Evolutionary conservation across 345 rosid species (phyloP).

Genomic region (Camelina hispida): DNA sequence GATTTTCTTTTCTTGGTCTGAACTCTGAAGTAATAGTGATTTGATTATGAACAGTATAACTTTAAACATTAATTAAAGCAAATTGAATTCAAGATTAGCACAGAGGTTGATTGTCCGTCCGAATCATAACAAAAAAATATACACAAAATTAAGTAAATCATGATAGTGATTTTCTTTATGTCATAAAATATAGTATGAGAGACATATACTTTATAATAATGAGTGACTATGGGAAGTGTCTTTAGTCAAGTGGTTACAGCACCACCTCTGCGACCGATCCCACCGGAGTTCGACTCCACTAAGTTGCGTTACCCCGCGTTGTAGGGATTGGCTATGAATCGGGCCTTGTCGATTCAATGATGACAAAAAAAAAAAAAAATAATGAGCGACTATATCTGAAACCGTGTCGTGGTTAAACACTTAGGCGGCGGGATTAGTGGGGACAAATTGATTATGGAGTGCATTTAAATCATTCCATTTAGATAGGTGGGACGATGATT

Average conservation of each 20-base stretch:
- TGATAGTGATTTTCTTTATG: conserved; percentile 36
- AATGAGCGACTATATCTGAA: conserved; percentile 36
- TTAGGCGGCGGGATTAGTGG: conserved; percentile 39
- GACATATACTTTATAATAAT: conserved; percentile 11
- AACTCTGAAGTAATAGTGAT: conserved; percentile 21
- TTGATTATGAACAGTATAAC: conserved; percentile 7
- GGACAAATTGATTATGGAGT: conserved; percentile 29
- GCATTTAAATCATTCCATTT: conserved; percentile 16
- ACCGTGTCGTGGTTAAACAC: conserved; percentile 33
- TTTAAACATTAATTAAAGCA: conserved; percentile 29
- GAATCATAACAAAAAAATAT: conserved; percentile 31
- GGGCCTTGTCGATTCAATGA: too few species aligned
- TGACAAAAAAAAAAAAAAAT: too few species aligned
- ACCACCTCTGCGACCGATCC: too few species aligned
- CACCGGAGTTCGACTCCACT: too few species aligned
- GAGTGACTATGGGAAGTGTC: too few species aligned
- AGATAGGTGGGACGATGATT: conserved; percentile 23
- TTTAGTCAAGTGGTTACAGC: too few species aligned
- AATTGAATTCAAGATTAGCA: conserved; percentile 26
- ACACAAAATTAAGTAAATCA: conserved; percentile 4
- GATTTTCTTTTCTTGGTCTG: background rate
- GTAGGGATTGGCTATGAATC: too few species aligned
- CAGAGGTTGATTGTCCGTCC: conserved; percentile 32
- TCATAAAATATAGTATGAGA: background rate
- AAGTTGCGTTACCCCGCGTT: too few species aligned